Conservation (phyloP, 768 basidiomycete genomes). For the Leccinum olivaceopallidum region DNA sequence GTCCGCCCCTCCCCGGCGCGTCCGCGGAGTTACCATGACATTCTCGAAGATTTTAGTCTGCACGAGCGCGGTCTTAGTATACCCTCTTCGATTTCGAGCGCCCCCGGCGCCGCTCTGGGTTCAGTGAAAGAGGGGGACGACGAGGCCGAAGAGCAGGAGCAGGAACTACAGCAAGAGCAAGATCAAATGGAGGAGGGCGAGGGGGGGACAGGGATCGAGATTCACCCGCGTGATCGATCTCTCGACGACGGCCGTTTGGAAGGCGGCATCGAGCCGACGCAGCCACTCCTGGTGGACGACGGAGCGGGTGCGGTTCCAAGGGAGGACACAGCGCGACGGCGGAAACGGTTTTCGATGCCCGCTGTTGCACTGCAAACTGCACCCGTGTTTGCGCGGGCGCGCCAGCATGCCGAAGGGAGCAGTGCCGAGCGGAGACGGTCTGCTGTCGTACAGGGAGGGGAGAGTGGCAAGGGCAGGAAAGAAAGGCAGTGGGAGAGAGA, state of each 20-base stretch:
- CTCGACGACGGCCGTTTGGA: slow-evolving; percentile 1
- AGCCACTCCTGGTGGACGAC: slow-evolving; percentile 1
- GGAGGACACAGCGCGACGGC: slow-evolving; percentile 63
- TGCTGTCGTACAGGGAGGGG: slow-evolving; percentile 55
- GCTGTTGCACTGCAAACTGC: slow-evolving; percentile 76
- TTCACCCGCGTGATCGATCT: background rate
- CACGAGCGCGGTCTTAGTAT: slow-evolving; percentile 33
- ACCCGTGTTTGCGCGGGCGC: slow-evolving; percentile 62
- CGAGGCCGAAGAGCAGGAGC: slow-evolving; percentile 8
- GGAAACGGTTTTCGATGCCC: slow-evolving; percentile 74
- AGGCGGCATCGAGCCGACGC: slow-evolving; percentile 2
- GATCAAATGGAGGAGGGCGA: background rate
- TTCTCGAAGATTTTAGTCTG: slow-evolving; percentile 61
- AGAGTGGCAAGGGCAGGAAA: slow-evolving; percentile 25
- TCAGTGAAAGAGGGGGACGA: slow-evolving; percentile 24
- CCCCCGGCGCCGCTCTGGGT: slow-evolving; percentile 24
- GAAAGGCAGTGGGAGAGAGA: slow-evolving; percentile 25
- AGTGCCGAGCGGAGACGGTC: slow-evolving; percentile 45
- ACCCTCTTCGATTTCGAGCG: slow-evolving; percentile 33
- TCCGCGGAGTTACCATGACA: slow-evolving; percentile 65
- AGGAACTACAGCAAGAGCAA: background rate
- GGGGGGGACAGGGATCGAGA: background rate
- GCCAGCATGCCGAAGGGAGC: slow-evolving; percentile 20
- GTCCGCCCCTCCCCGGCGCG: slow-evolving; percentile 40
- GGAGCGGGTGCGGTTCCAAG: slow-evolving; percentile 27